Evolutionary conservation across 331 rosid genomes (phyloP).

Genomic region (Phaseolus coccineus): DNA sequence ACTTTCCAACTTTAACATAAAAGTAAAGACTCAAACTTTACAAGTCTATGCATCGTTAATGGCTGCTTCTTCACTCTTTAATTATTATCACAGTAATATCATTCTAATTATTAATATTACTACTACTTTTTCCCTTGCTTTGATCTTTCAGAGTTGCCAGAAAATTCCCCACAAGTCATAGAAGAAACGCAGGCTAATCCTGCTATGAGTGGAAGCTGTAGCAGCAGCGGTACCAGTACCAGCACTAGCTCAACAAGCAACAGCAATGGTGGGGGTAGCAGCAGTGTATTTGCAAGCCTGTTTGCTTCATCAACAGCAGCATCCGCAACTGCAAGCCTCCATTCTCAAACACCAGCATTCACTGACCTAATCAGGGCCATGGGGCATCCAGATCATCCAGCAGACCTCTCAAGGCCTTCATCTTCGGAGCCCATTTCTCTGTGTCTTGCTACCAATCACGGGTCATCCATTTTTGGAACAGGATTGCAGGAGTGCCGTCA

Average conservation of each 20-base stretch:
- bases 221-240: constrained; percentile 50
- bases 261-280: constrained; percentile 64
- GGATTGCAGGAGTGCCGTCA: constrained; percentile 78
- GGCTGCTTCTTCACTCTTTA: constrained; percentile 45
- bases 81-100: background rate
- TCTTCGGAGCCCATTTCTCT: constrained; percentile 79
- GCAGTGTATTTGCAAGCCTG: constrained; percentile 84
- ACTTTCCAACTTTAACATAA: constrained; percentile 52
- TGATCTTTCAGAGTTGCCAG: constrained; percentile 57
- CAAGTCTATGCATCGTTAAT: constrained; percentile 38
- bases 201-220: constrained; percentile 59
- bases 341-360: constrained; percentile 71
- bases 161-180: constrained; percentile 53
- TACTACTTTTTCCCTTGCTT: constrained; percentile 5
- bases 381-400: constrained; percentile 59
- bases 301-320: constrained; percentile 83
- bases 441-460: constrained; percentile 76
- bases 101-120: background rate
- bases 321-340: constrained; percentile 61
- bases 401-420: constrained; percentile 62
- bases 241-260: constrained; percentile 65
- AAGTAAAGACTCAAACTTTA: constrained; percentile 58
- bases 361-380: constrained; percentile 71
- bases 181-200: constrained; percentile 62
- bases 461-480: constrained; percentile 73